Evolutionary conservation across 257 asterid genomes (phyloP), one percentile per base, ranked within the genome.

Genomic region (Nicotiana sylvestris): DNA sequence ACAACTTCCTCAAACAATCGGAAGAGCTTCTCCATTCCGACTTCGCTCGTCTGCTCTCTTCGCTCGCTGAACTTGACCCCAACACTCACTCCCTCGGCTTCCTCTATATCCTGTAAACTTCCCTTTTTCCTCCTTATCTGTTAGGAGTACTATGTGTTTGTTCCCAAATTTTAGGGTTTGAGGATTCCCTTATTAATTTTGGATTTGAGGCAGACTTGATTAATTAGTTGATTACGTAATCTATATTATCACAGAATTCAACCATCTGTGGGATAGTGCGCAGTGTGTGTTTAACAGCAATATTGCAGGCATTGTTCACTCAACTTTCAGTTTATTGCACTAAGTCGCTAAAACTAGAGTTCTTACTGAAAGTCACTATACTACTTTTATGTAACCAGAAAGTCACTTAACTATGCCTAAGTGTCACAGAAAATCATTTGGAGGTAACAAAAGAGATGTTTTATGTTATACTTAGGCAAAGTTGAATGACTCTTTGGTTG

Each of bases 61-160:
- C 93, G 21, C 97, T 96, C 88, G 37, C 79, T 78, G 89, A 93
- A 84, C 92, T 96, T 81, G 97, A 96, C 83, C 93, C 98, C 1
- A 81, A 92, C 57, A 55, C 58, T 17, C 95, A 94, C 81, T 96
- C 99, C 32, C 93, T 96, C 11, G 98, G 98, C 58, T 96, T 90
- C 85, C 98, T 96, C 55, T 90, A 89, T 79, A 76, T 96, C 53
- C 57, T 96, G 99, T 95, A 66, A 82, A 87, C 74, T 30, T 53
- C n/a, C 11, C 55, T 32, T 66, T 67, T 4, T 25, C 43, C 21
- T 3, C 6, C 27, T 29, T 13, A 29, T 67, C 76, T 68, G 15
- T 33, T 66, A 0, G 39, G 39, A 35, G 39, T 35, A 66, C 39
- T 66, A 35, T 66, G 32, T 13, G 15, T 49, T 21, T 33, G 15